Evolutionary conservation across 495 filamentous ascomycete species (phyloP).

Genomic region (Aspergillus indologenus): DNA sequence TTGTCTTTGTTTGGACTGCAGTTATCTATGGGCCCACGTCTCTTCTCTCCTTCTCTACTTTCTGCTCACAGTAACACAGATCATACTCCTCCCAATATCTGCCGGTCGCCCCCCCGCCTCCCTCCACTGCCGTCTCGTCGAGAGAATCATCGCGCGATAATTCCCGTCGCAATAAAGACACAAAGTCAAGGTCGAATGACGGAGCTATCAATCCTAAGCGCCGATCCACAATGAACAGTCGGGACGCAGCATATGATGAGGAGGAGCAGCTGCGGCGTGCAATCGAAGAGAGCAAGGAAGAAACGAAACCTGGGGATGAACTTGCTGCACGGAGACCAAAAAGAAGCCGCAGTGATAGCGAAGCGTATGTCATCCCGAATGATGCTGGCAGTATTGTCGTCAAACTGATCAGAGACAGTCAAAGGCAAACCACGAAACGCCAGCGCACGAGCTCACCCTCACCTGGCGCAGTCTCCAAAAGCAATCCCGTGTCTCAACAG

Average conservation of each 20-base stretch:
- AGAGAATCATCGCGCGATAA: conserved; percentile 45
- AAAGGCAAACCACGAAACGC: conserved; percentile 57
- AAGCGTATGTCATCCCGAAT: conserved; percentile 64
- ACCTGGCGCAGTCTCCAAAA: conserved; percentile 53
- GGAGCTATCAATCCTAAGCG: conserved; percentile 60
- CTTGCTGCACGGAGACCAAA: conserved; percentile 63
- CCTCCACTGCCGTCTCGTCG: conserved; percentile 44
- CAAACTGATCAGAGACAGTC: conserved; percentile 30
- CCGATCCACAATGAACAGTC: conserved; percentile 95
- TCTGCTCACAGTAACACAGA: conserved; percentile 45
- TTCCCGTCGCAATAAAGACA: conserved; percentile 46
- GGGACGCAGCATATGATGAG: conserved; percentile 92
- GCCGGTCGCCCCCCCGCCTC: conserved; percentile 50
- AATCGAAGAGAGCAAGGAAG: conserved; percentile 91
- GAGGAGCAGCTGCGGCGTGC: conserved; percentile 85
- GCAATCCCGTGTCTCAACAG: conserved; percentile 43
- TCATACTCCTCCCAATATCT: conserved; percentile 67
- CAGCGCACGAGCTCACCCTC: conserved; percentile 75
- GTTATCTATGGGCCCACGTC: background rate
- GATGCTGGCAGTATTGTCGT: background rate
- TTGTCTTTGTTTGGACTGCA: background rate
- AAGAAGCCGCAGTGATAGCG: conserved; percentile 83
- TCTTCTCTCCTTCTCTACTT: background rate
- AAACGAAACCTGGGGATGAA: conserved; percentile 47
- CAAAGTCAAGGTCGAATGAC: conserved; percentile 46